phyloP scores from a whole-genome alignment of 306 rosid species.

The Quercus suber region DNA sequence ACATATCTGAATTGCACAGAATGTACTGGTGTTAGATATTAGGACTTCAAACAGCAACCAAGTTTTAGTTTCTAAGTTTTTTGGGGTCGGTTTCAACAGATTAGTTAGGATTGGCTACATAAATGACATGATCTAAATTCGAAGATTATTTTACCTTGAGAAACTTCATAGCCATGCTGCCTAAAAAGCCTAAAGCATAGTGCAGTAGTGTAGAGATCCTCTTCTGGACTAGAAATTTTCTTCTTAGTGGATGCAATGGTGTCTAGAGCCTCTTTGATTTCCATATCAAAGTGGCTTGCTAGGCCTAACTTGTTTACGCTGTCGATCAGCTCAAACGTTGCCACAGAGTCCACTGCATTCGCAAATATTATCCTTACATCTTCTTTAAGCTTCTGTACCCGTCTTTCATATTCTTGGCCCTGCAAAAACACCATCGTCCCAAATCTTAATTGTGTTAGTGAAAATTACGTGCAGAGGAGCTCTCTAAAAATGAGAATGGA shows the following conservation, averaged over 20 bases:
- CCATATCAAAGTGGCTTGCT: slow-evolving; percentile 34
- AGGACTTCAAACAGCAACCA: too few species aligned
- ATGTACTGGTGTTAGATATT: too few species aligned
- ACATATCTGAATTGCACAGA: too few species aligned
- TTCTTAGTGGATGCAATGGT: slow-evolving; percentile 2
- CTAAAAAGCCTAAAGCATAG: slow-evolving; percentile 49
- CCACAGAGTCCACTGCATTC: slow-evolving; percentile 2
- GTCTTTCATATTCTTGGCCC: slow-evolving; percentile 28
- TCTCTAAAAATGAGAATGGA: too few species aligned
- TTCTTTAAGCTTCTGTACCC: slow-evolving; percentile 21
- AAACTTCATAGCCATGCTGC: slow-evolving; percentile 45
- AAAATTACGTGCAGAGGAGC: too few species aligned
- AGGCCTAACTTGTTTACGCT: slow-evolving; percentile 46
- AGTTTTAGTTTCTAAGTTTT: too few species aligned
- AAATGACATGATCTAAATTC: background rate
- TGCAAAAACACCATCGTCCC: slow-evolving; percentile 5
- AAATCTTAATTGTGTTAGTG: too few species aligned
- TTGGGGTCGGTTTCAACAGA: too few species aligned
- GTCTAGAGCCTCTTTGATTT: slow-evolving; percentile 36
- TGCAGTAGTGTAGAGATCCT: slow-evolving; percentile 34
- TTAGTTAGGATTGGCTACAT: background rate
- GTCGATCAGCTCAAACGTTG: slow-evolving; percentile 42
- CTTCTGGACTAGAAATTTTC: background rate
- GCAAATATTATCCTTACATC: slow-evolving; percentile 22
- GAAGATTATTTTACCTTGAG: slow-evolving; percentile 34